These are phyloP conservation scores for Tilletia setariae DNA, from an alignment of 1,284 basidiomycete species.

Conservation along the genomic window DNA sequence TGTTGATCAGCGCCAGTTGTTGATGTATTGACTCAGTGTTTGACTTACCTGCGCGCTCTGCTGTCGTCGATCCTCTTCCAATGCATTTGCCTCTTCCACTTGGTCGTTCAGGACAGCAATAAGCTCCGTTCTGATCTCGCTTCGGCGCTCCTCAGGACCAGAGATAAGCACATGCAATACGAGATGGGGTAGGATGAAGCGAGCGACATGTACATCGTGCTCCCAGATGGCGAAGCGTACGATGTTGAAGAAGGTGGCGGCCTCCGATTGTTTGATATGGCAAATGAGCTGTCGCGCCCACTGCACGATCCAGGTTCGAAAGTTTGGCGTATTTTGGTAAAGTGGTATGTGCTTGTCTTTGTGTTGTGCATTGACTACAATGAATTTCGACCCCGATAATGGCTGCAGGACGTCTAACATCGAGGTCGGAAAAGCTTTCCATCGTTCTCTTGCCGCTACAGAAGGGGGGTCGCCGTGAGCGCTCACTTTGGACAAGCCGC, in stretches of 20 bases:
- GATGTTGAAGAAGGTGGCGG: conserved; percentile 69
- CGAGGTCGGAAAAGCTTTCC: conserved; percentile 75
- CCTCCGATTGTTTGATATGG: conserved; percentile 9
- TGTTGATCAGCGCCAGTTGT: background rate
- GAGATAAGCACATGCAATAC: conserved; percentile 82
- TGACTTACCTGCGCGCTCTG: conserved; percentile 66
- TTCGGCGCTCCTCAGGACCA: conserved; percentile 63
- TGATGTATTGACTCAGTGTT: background rate
- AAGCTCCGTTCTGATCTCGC: conserved; percentile 72
- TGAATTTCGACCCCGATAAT: conserved; percentile 58
- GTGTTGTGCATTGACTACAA: conserved; percentile 32
- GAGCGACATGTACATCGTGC: conserved; percentile 86
- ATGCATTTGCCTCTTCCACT: conserved; percentile 57
- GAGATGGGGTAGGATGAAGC: conserved; percentile 85
- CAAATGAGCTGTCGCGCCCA: conserved; percentile 83
- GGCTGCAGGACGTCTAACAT: conserved; percentile 84
- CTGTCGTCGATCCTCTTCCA: conserved; percentile 41
- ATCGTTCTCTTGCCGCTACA: conserved; percentile 64
- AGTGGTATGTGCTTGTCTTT: conserved; percentile 52
- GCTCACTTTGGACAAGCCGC: conserved; percentile 67
- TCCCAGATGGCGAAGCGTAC: conserved; percentile 76
- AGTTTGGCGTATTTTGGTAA: conserved; percentile 72
- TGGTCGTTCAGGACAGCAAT: conserved; percentile 82
- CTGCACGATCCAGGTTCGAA: conserved; percentile 90
- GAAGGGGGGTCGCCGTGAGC: conserved; percentile 48